Percentiles rank a stretch among this genome's conserved stretches.
phyloP scores from a whole-genome alignment of 345 rosid genomes.

The Schrenkiella parvula region DNA sequence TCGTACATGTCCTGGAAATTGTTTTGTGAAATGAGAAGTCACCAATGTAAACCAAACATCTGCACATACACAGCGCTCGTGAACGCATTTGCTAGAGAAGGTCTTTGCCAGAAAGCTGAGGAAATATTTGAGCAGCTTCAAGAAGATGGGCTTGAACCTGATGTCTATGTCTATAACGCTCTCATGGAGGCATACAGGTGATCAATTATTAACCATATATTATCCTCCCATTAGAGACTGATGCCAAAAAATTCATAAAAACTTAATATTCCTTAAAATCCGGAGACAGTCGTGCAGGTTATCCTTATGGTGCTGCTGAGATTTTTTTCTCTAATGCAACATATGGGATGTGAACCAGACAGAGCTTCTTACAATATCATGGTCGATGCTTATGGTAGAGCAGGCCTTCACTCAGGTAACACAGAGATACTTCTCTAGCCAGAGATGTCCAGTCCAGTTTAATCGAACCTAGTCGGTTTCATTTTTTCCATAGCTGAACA shows the following conservation, averaged over 20 bases:
- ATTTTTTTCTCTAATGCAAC: constrained; percentile 91
- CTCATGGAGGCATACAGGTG: constrained; percentile 94
- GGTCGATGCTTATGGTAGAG: constrained; percentile 94
- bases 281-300: constrained; percentile 76
- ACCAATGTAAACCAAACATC: constrained; percentile 73
- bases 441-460: neutral
- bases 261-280: constrained; percentile 16
- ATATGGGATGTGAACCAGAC: constrained; percentile 94
- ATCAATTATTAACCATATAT: neutral
- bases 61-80: constrained; percentile 82
- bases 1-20: constrained; percentile 75
- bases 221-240: neutral
- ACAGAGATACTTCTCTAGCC: neutral
- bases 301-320: constrained; percentile 89
- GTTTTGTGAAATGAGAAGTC: constrained; percentile 81
- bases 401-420: constrained; percentile 71
- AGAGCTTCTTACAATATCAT: constrained; percentile 89
- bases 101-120: constrained; percentile 92
- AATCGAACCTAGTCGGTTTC: neutral
- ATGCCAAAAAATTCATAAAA: constrained; percentile 7
- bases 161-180: constrained; percentile 86
- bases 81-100: constrained; percentile 95
- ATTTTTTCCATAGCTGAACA: neutral
- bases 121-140: constrained; percentile 92
- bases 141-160: constrained; percentile 80